A percentile compares a stretch with the other conserved stretches of the same genome.
These are phyloP conservation scores for Helianthus tuberosus DNA, from an alignment of 129 eudicot species.

Conservation along the genomic window DNA sequence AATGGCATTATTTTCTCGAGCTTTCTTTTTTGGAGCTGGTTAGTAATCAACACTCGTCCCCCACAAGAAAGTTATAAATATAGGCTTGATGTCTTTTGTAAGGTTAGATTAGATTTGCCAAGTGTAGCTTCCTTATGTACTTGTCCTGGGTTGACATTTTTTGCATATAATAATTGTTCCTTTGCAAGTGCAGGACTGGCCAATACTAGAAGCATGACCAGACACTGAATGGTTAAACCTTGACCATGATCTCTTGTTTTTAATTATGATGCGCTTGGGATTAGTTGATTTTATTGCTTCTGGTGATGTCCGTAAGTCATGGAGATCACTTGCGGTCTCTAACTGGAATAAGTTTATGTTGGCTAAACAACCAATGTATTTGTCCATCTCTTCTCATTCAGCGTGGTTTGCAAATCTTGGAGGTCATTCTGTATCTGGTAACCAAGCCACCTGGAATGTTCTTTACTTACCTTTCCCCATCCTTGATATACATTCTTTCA, in stretches of 20 bases:
- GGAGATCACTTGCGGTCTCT: too few species aligned
- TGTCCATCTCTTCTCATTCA: background rate
- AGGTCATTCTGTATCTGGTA: conserved; percentile 1
- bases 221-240: too few species aligned
- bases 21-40: background rate
- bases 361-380: conserved; percentile 15
- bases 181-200: conserved; percentile 14
- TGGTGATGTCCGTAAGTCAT: too few species aligned
- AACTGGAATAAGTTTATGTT: background rate
- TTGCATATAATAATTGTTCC: background rate
- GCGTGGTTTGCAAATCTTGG: too few species aligned
- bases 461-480: background rate
- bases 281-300: too few species aligned
- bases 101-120: background rate
- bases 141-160: background rate
- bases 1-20: background rate
- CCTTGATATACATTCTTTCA: conserved; percentile 3
- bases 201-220: background rate
- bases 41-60: background rate
- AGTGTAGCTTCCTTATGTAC: background rate
- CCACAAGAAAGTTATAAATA: background rate
- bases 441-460: background rate
- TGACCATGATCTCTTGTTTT: too few species aligned
- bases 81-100: background rate
- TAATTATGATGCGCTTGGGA: too few species aligned